Base-by-base conservation (phyloP, 768 basidiomycete species). In the Pisolithus marmoratus region DNA sequence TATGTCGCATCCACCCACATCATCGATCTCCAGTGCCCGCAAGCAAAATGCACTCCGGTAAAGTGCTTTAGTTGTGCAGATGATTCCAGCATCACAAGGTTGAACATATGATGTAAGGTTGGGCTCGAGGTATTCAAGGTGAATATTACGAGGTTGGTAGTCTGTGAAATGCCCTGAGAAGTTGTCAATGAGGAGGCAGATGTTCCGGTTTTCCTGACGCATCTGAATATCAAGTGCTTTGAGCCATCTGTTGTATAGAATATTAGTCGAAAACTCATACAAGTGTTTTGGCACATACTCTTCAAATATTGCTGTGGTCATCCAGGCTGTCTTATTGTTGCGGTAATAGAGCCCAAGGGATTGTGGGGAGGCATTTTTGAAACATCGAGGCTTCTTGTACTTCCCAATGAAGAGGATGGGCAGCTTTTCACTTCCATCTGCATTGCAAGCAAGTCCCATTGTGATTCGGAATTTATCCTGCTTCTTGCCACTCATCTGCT, bases 301-400 rank as follows among this genome's bases (percentile, higher is more conserved):
- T 51, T 72, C 56, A 52, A 67, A 74, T 1, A 71, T 46, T 5
- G 51, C 54, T n/a, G 54, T 23, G 38, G 62, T 74, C 73, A 74
- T 73, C 72, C 72, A 74, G 5, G 69, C 66, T 49, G 12, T 43
- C 12, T 43, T 43, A 23, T 43, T 43, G 22, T 43, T 43, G 23
- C 11, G 60, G 12, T 43, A 24, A 5, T 24, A 24, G 20, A 43
- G 12, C 6, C 22, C 42, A 43, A 22, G 22, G 4, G 19, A 4
- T 5, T 22, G 3, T 23, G 42, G 42, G 2, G 42, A 24, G 17
- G 4, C 5, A 4, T 24, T 43, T 24, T 24, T 24, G 22, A 43
- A 43, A 12, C 42, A 43, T 14, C 41, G 8, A 43, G 42, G 23
- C 42, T 43, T 43, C 12, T 3, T 12, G 11, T 7, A 23, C 42